Conservation (phyloP, 164 flowering plant genomes). For the Dillenia suffruticosa region DNA sequence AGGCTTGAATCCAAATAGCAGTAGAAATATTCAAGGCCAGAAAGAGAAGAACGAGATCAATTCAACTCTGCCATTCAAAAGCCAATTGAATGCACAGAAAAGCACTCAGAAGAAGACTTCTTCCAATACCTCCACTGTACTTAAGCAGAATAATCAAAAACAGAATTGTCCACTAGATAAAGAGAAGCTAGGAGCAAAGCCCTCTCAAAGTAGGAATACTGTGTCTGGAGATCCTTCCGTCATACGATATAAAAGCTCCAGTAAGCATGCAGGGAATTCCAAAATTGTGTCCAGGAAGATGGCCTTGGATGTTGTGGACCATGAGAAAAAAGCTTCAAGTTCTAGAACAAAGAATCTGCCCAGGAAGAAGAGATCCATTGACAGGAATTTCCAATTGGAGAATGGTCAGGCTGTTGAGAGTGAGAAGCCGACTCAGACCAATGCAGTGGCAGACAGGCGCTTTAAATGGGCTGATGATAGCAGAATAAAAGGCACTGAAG, state of each 20-base stretch:
- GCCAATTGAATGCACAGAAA: slow-evolving; percentile 36
- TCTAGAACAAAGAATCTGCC: slow-evolving; percentile 39
- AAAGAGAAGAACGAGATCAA: slow-evolving; percentile 45
- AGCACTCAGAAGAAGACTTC: slow-evolving; percentile 41
- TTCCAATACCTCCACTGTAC: slow-evolving; percentile 36
- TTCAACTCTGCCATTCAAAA: slow-evolving; percentile 32
- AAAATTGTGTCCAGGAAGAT: slow-evolving; percentile 48
- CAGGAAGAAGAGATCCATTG: slow-evolving; percentile 58
- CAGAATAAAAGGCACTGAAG: slow-evolving; percentile 64
- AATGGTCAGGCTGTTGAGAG: slow-evolving; percentile 24
- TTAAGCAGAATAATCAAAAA: slow-evolving; percentile 81
- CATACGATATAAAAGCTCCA: slow-evolving; percentile 29
- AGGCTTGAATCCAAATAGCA: slow-evolving; percentile 33
- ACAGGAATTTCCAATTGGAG: slow-evolving; percentile 30
- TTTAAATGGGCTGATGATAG: slow-evolving; percentile 37
- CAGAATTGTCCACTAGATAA: slow-evolving; percentile 48
- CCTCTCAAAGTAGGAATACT: slow-evolving; percentile 40
- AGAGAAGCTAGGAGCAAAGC: slow-evolving; percentile 47
- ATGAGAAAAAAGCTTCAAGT: slow-evolving; percentile 29
- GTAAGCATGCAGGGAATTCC: slow-evolving; percentile 30
- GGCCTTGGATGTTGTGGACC: slow-evolving; percentile 26
- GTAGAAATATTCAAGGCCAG: slow-evolving; percentile 18
- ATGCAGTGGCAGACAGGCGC: slow-evolving; percentile 16
- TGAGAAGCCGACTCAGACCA: slow-evolving; percentile 25
- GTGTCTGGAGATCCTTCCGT: slow-evolving; percentile 34